These are phyloP conservation scores for Phanerochaete sordida DNA, from an alignment of 768 basidiomycete species.

Conservation along the genomic window DNA sequence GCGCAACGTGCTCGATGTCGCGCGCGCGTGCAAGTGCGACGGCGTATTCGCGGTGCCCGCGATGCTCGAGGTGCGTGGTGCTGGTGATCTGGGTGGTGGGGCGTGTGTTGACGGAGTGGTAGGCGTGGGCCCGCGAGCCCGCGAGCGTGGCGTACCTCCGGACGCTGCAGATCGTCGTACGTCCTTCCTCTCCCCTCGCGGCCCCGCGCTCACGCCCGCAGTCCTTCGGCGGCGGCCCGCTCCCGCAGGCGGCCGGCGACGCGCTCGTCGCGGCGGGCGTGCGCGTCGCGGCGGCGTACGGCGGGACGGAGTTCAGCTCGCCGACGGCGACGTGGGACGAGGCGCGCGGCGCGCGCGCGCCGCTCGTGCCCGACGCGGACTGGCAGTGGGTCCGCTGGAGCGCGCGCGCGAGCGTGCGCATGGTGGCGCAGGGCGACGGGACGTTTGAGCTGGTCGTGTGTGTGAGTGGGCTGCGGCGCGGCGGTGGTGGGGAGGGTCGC, in stretches of 20 bases:
- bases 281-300: slow-evolving; percentile 12
- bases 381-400: slow-evolving; percentile 16
- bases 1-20: slow-evolving; percentile 7
- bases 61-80: slow-evolving; percentile 12
- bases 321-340: not conserved
- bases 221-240: slow-evolving; percentile 18
- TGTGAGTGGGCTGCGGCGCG: slow-evolving; percentile 5
- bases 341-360: not conserved
- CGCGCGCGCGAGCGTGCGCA: not conserved
- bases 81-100: not conserved
- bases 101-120: not conserved
- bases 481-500: not conserved
- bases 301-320: slow-evolving; percentile 13
- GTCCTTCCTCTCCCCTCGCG: not conserved
- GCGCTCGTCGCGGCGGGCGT: slow-evolving; percentile 14
- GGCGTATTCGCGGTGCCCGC: slow-evolving; percentile 10
- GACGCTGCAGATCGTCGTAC: slow-evolving; percentile 10
- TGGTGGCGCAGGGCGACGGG: slow-evolving; percentile 11
- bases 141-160: slow-evolving; percentile 8
- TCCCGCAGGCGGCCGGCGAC: slow-evolving; percentile 12
- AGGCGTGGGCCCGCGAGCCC: not conserved
- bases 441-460: slow-evolving; percentile 13
- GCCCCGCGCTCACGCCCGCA: not conserved
- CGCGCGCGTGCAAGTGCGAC: slow-evolving; percentile 2
- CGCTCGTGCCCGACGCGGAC: slow-evolving; percentile 6